These are phyloP conservation scores for Colletotrichum brevisporum DNA, from an alignment of 2,329 filamentous ascomycete genomes.

Conservation along the genomic window DNA sequence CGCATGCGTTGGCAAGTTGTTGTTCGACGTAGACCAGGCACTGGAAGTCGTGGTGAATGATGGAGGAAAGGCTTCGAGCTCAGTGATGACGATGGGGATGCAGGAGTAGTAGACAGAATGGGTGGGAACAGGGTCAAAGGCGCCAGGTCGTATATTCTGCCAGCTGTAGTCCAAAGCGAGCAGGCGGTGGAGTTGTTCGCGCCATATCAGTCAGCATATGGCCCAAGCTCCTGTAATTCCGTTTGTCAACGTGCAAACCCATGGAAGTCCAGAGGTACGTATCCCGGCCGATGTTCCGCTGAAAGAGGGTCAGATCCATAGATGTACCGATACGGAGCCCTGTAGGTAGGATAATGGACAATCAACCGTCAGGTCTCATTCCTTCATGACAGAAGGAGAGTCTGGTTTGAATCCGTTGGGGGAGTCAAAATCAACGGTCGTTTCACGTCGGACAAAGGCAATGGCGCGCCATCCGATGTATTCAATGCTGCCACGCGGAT, in stretches of 20 bases:
- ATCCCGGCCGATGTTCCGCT: conserved; percentile 13
- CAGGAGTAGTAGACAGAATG: not conserved
- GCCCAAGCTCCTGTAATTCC: conserved; percentile 1
- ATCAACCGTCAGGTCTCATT: not conserved
- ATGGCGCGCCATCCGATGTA: conserved; percentile 11
- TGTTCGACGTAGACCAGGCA: too few relatives aligned
- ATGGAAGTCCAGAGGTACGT: conserved; percentile 3
- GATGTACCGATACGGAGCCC: too few relatives aligned
- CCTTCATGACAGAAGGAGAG: not conserved
- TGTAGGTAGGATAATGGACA: not conserved
- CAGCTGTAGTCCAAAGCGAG: not conserved
- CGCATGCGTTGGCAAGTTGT: not conserved
- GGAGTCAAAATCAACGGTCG: too few relatives aligned
- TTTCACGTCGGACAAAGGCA: not conserved
- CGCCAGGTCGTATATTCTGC: conserved; percentile 35
- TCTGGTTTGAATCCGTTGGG: too few relatives aligned
- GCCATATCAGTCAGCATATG: conserved; percentile 24
- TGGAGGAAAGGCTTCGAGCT: not conserved
- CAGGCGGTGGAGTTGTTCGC: conserved; percentile 10
- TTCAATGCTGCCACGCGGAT: not conserved
- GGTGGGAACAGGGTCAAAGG: conserved; percentile 13
- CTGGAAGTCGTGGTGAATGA: not conserved
- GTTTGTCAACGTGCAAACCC: too few relatives aligned
- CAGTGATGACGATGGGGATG: not conserved
- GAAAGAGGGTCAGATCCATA: too few relatives aligned